Percentiles rank a stretch among this genome's conserved stretches.
Evolutionary conservation across 202 grass and related monocot genomes (phyloP).

Genomic region (Eragrostis tef): DNA sequence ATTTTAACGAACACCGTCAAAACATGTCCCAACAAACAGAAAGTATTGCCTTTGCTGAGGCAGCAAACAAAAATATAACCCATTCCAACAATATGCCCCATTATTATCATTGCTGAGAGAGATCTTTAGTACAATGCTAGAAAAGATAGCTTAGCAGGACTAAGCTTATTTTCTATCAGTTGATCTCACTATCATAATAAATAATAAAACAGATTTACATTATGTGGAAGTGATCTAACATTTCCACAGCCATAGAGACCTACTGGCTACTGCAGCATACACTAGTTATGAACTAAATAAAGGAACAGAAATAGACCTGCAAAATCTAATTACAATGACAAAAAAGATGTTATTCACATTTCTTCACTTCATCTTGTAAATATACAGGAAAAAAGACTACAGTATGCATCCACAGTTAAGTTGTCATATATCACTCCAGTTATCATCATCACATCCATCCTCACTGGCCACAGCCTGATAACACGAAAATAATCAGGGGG

Average conservation of each 20-base stretch:
- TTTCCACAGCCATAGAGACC: conserved; percentile 54
- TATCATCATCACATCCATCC: conserved; percentile 88
- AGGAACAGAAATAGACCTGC: conserved; percentile 47
- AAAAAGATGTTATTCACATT: conserved; percentile 79
- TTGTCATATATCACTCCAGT: conserved; percentile 87
- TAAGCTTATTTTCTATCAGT: conserved; percentile 61
- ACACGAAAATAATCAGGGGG: conserved; percentile 26
- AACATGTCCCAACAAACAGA: not conserved
- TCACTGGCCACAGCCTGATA: conserved; percentile 77
- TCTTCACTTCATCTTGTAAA: conserved; percentile 58
- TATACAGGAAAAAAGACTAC: conserved; percentile 48
- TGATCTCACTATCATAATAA: conserved; percentile 63
- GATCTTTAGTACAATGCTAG: conserved; percentile 17
- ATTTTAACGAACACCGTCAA: not conserved
- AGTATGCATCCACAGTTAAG: conserved; percentile 44
- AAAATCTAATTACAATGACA: conserved; percentile 91
- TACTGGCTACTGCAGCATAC: conserved; percentile 51
- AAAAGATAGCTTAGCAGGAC: conserved; percentile 41
- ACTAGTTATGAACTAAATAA: conserved; percentile 51
- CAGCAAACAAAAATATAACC: not conserved
- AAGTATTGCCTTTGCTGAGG: conserved; percentile 20
- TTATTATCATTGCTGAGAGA: conserved; percentile 49
- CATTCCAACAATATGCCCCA: not conserved
- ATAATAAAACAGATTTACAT: conserved; percentile 72
- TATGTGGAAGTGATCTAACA: conserved; percentile 53